Conservation (phyloP, 352 stramenopile genomes). For the Phytophthora sansomeana region DNA sequence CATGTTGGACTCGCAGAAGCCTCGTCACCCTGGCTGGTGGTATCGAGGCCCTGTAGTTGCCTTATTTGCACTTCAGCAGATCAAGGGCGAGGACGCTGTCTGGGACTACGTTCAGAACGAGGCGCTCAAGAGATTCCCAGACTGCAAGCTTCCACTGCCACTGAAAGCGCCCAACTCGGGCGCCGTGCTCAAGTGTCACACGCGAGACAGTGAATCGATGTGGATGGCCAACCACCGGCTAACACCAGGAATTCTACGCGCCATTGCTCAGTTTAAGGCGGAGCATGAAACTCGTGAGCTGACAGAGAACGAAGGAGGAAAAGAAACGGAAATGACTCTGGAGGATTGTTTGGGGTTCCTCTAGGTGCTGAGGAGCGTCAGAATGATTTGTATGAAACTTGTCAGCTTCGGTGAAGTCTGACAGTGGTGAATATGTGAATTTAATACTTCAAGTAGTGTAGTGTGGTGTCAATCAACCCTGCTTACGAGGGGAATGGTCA, state of each 20-base stretch:
- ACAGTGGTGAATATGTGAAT: too few relatives aligned
- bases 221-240: slow-evolving; percentile 35
- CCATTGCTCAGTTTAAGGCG: slow-evolving; percentile 27
- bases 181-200: slow-evolving; percentile 25
- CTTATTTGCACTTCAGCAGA: slow-evolving; percentile 34
- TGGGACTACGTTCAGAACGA: slow-evolving; percentile 49
- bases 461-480: too few relatives aligned
- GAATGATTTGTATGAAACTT: too few relatives aligned
- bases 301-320: too few relatives aligned
- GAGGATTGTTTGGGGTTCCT: too few relatives aligned
- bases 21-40: slow-evolving; percentile 62
- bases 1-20: slow-evolving; percentile 42
- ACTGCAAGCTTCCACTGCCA: slow-evolving; percentile 52
- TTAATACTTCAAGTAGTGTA: too few relatives aligned
- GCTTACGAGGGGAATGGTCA: too few relatives aligned
- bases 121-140: slow-evolving; percentile 43
- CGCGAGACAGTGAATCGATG: slow-evolving; percentile 29
- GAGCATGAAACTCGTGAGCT: not conserved
- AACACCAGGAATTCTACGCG: slow-evolving; percentile 16
- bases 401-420: too few relatives aligned
- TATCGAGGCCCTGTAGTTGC: slow-evolving; percentile 52
- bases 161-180: slow-evolving; percentile 44
- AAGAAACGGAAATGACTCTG: too few relatives aligned
- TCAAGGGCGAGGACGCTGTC: slow-evolving; percentile 40
- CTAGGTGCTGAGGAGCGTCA: too few relatives aligned